Evolutionary conservation across 805 yeast genomes (phyloP).

Genomic region (Ogataea pilisensis): DNA sequence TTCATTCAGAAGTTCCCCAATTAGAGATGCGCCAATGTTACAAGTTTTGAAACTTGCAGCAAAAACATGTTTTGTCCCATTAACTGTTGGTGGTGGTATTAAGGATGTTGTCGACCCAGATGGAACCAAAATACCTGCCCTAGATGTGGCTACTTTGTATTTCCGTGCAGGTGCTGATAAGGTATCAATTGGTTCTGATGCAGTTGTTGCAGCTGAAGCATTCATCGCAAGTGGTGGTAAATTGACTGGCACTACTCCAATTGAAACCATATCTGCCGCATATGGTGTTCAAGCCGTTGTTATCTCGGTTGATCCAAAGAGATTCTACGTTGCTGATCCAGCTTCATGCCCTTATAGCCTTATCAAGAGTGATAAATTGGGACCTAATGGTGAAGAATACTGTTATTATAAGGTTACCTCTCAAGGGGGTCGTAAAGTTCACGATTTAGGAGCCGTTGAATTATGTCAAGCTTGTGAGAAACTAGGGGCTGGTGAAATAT

Average conservation of each 20-base stretch:
- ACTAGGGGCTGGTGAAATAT: slow-evolving; percentile 93
- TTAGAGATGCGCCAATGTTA: slow-evolving; percentile 92
- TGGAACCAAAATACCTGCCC: slow-evolving; percentile 75
- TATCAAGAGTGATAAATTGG: slow-evolving; percentile 59
- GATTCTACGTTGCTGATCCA: slow-evolving; percentile 70
- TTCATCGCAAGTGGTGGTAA: slow-evolving; percentile 56
- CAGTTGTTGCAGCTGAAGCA: slow-evolving; percentile 85
- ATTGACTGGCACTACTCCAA: slow-evolving; percentile 77
- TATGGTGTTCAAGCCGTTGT: slow-evolving; percentile 98
- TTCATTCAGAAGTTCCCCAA: slow-evolving; percentile 90
- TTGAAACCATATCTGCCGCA: slow-evolving; percentile 86
- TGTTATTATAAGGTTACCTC: slow-evolving; percentile 96
- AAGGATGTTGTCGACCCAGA: slow-evolving; percentile 85
- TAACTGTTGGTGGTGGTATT: slow-evolving; percentile 98
- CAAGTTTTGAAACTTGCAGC: slow-evolving; percentile 82
- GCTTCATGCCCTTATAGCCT: slow-evolving; percentile 56
- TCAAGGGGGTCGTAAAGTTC: slow-evolving; percentile 89
- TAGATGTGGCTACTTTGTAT: slow-evolving; percentile 85
- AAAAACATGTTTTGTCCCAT: slow-evolving; percentile 88
- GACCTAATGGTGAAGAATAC: slow-evolving; percentile 85
- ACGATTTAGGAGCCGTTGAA: slow-evolving; percentile 89
- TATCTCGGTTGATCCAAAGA: slow-evolving; percentile 95
- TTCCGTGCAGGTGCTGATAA: slow-evolving; percentile 98
- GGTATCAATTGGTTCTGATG: slow-evolving; percentile 96
- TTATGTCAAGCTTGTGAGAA: slow-evolving; percentile 84